These are phyloP conservation scores for Ensete glaucum DNA, from an alignment of 176 grass and related monocot species.

Conservation along the genomic window DNA sequence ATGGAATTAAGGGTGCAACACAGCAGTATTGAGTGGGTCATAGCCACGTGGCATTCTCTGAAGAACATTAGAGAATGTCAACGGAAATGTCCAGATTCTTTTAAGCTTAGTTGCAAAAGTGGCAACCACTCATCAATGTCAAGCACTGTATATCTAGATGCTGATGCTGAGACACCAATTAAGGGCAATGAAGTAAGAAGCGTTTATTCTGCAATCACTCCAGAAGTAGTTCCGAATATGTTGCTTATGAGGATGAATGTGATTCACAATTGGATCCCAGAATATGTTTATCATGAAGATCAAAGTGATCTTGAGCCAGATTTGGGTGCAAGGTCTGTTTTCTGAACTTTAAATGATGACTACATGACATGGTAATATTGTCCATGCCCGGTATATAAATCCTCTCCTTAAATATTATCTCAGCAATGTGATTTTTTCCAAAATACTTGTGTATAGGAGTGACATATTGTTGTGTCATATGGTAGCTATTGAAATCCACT, in stretches of 20 bases:
- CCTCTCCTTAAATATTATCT: background rate
- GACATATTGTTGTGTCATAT: background rate
- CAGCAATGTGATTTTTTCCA: background rate
- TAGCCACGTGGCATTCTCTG: constrained; percentile 46
- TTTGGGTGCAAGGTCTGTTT: constrained; percentile 74
- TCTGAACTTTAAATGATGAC: constrained; percentile 6
- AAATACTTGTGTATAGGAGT: background rate
- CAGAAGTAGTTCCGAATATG: constrained; percentile 54
- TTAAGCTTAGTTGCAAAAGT: constrained; percentile 25
- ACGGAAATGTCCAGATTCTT: constrained; percentile 34
- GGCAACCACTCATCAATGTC: constrained; percentile 19
- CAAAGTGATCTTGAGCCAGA: constrained; percentile 53
- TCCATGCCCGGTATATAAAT: background rate
- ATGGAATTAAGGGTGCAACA: constrained; percentile 66
- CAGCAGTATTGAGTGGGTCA: constrained; percentile 66
- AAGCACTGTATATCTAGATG: constrained; percentile 32
- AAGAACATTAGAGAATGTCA: constrained; percentile 33
- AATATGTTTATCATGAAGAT: constrained; percentile 43
- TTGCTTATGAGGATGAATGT: constrained; percentile 58
- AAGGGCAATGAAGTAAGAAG: constrained; percentile 22
- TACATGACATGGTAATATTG: background rate
- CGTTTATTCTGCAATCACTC: constrained; percentile 29
- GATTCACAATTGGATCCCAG: constrained; percentile 80
- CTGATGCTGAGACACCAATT: constrained; percentile 19
- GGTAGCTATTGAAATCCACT: background rate